These are phyloP conservation scores for Dryadomyces quercivorus DNA, from an alignment of 2,329 filamentous ascomycete genomes.

Conservation along the genomic window DNA sequence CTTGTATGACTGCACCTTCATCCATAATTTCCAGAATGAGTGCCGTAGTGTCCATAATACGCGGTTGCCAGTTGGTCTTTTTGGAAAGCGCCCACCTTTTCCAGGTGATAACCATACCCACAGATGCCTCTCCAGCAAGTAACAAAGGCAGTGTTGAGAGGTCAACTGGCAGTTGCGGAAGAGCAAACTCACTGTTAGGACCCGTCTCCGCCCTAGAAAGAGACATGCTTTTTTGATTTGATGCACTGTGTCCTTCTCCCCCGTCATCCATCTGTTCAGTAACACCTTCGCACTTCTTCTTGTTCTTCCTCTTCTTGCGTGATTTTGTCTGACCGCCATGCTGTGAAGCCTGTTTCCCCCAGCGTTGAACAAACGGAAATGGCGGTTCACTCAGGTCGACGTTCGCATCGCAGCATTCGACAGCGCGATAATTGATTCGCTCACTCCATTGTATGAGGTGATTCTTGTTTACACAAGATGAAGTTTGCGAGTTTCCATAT, in stretches of 20 bases:
- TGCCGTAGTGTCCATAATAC: conserved; percentile 52
- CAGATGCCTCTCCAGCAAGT: conserved; percentile 30
- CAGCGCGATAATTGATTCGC: conserved; percentile 63
- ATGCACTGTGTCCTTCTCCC: conserved; percentile 40
- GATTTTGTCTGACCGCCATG: not conserved
- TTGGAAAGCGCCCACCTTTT: conserved; percentile 50
- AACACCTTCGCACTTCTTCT: not conserved
- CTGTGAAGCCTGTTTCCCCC: conserved; percentile 40
- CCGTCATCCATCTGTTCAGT: conserved; percentile 23
- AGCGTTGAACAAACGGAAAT: conserved; percentile 81
- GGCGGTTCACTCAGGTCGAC: conserved; percentile 63
- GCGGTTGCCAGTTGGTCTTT: conserved; percentile 54
- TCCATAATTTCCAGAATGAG: conserved; percentile 45
- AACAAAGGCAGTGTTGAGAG: conserved; percentile 39
- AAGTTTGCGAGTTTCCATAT: too few species aligned
- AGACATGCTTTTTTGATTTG: conserved; percentile 11
- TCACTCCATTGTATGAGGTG: conserved; percentile 44
- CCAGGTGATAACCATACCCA: conserved; percentile 58
- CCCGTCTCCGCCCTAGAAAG: not conserved
- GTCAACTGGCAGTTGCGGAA: conserved; percentile 46
- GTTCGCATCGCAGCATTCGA: conserved; percentile 69
- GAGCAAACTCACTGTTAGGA: too few species aligned
- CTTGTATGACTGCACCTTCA: conserved; percentile 36
- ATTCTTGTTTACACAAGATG: too few species aligned
- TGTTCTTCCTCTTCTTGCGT: not conserved